Conservation (phyloP, 805 yeast species). For the Cyberlindnera mississippiensis region DNA sequence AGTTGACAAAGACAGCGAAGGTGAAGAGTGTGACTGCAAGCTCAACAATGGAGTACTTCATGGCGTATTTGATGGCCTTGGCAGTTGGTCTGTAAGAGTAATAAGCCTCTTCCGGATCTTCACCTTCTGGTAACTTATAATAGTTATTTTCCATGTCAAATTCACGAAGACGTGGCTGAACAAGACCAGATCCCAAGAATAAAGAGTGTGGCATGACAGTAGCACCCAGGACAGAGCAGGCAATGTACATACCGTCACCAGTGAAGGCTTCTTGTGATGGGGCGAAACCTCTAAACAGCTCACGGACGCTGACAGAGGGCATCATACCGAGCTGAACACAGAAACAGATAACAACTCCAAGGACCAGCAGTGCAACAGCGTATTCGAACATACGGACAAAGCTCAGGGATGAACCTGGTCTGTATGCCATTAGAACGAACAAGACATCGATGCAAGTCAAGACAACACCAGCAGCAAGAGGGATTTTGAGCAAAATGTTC, state of each 20-base stretch:
- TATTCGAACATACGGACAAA: constrained; percentile 73
- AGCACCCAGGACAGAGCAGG: constrained; percentile 85
- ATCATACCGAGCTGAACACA: constrained; percentile 64
- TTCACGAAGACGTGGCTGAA: constrained; percentile 77
- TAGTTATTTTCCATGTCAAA: constrained; percentile 60
- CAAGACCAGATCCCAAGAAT: constrained; percentile 81
- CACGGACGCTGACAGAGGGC: constrained; percentile 38
- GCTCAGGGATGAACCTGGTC: constrained; percentile 68
- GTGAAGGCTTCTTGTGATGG: constrained; percentile 54
- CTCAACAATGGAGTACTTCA: constrained; percentile 71
- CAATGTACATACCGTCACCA: constrained; percentile 63
- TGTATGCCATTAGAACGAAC: constrained; percentile 73
- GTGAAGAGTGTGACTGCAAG: constrained; percentile 66
- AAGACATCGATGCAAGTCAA: constrained; percentile 79
- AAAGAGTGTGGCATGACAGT: constrained; percentile 93
- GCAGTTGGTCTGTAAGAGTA: constrained; percentile 62
- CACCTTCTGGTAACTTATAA: constrained; percentile 30
- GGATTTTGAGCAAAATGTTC: constrained; percentile 69
- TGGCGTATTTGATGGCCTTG: constrained; percentile 67
- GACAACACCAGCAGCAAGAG: constrained; percentile 73
- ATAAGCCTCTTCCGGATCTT: constrained; percentile 33
- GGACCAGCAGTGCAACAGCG: constrained; percentile 67
- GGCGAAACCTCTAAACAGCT: constrained; percentile 61
- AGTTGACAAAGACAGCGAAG: constrained; percentile 81
- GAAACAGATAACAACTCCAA: constrained; percentile 75